Percentiles rank a stretch among this genome's conserved stretches.
phyloP scores from a whole-genome alignment of 176 grass and related monocot species.

The Oryza longistaminata region DNA sequence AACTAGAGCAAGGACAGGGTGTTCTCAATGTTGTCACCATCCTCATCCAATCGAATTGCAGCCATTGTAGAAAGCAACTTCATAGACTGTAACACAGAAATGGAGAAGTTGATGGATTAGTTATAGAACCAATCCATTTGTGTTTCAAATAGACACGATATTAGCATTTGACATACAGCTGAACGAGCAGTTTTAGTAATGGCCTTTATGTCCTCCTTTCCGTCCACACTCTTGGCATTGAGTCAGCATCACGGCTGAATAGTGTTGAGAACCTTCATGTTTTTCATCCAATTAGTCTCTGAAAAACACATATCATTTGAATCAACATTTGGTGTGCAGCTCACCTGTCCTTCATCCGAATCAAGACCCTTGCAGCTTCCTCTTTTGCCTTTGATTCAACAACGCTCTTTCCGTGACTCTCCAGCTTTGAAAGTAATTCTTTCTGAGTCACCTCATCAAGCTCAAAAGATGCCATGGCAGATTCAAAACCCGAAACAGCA shows the following conservation, averaged over 20 bases:
- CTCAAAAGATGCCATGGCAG: constrained; percentile 67
- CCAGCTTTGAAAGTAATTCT: constrained; percentile 70
- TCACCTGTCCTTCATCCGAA: constrained; percentile 97
- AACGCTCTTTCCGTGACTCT: constrained; percentile 71
- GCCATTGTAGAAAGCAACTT: constrained; percentile 94
- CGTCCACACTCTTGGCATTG: constrained; percentile 97
- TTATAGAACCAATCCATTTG: constrained; percentile 11
- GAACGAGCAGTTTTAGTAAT: constrained; percentile 96
- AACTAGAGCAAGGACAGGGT: constrained; percentile 77
- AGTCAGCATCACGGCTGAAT: constrained; percentile 89
- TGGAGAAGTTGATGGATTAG: constrained; percentile 7
- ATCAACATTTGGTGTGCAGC: not conserved
- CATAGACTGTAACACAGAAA: constrained; percentile 67
- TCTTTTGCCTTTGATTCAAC: constrained; percentile 90
- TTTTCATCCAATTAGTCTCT: constrained; percentile 22
- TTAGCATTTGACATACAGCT: constrained; percentile 57
- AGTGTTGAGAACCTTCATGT: constrained; percentile 77
- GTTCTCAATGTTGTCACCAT: constrained; percentile 78
- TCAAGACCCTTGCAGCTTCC: constrained; percentile 82
- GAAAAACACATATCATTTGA: not conserved
- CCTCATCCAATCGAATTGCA: constrained; percentile 87
- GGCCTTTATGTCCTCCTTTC: constrained; percentile 97
- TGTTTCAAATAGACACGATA: constrained; percentile 6
- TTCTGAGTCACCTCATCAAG: constrained; percentile 67
- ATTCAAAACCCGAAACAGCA: constrained; percentile 69